phyloP scores from a whole-genome alignment of 805 yeast genomes.

The Zygoascus biomembranicola region DNA sequence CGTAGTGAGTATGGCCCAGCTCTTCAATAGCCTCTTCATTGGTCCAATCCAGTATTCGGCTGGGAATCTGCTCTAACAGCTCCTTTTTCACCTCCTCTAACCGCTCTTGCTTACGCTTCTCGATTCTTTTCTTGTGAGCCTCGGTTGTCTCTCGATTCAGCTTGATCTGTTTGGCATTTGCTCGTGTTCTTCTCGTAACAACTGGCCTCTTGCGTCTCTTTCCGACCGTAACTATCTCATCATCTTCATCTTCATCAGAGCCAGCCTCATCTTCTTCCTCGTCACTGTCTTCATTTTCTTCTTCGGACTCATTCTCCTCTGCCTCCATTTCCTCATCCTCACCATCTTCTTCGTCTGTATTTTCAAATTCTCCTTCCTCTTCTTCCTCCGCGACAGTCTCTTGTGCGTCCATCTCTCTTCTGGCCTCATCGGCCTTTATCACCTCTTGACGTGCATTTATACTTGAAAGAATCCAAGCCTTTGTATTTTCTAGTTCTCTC shows the following conservation, averaged over 20 bases:
- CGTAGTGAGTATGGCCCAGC: slow-evolving; percentile 25
- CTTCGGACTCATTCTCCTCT: slow-evolving; percentile 37
- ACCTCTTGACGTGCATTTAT: slow-evolving; percentile 45
- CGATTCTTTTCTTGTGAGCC: neutral
- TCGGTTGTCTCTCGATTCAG: neutral
- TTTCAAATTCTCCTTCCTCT: slow-evolving; percentile 16
- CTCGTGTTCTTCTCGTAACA: neutral
- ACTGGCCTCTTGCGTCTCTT: slow-evolving; percentile 9
- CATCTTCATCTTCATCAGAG: slow-evolving; percentile 39
- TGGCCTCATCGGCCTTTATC: slow-evolving; percentile 14
- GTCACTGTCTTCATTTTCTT: slow-evolving; percentile 17
- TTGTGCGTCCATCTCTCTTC: slow-evolving; percentile 14
- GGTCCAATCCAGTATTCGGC: slow-evolving; percentile 19
- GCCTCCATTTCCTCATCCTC: slow-evolving; percentile 7
- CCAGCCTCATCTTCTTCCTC: slow-evolving; percentile 8
- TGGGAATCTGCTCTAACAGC: slow-evolving; percentile 8
- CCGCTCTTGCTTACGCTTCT: neutral
- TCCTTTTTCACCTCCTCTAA: slow-evolving; percentile 13
- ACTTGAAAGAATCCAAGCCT: slow-evolving; percentile 46
- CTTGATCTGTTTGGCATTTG: neutral
- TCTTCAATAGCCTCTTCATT: slow-evolving; percentile 16
- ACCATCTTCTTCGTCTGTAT: slow-evolving; percentile 2
- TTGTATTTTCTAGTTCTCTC: slow-evolving; percentile 49
- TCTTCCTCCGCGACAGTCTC: slow-evolving; percentile 15
- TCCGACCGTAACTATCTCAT: slow-evolving; percentile 7